Conservation (phyloP, 345 rosid genomes). For the Citrus sp. region DNA sequence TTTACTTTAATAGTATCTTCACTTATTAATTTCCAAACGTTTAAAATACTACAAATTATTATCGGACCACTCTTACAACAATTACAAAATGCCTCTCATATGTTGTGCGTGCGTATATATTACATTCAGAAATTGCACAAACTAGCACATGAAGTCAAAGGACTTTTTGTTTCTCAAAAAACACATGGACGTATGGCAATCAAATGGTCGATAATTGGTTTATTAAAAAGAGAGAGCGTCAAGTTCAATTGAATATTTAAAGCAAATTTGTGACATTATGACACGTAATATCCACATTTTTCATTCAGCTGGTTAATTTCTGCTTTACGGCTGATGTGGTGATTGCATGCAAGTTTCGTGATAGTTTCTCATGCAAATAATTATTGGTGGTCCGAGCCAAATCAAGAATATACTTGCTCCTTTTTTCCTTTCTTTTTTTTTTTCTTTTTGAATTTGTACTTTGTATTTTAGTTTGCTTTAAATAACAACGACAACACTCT, state of each 20-base stretch:
- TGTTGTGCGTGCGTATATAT: too few species aligned
- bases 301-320: neutral
- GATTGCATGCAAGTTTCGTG: slow-evolving; percentile 1
- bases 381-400: neutral
- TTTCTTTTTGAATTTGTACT: neutral
- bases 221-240: neutral
- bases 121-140: neutral
- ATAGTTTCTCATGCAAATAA: neutral
- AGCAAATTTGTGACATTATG: neutral
- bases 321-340: neutral
- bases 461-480: neutral
- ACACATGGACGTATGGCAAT: neutral
- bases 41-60: too few species aligned
- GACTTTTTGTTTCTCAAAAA: neutral
- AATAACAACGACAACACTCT: neutral
- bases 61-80: too few species aligned
- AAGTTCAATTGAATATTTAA: neutral
- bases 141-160: neutral
- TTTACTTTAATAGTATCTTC: too few species aligned
- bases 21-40: neutral
- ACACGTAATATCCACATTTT: neutral
- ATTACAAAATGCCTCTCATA: too few species aligned
- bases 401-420: too few species aligned
- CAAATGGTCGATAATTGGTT: neutral
- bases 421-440: neutral